Evolutionary conservation across 2,329 filamentous ascomycete species (phyloP), one percentile per base, ranked within the genome.

Genomic region (Ilyonectria destructans): DNA sequence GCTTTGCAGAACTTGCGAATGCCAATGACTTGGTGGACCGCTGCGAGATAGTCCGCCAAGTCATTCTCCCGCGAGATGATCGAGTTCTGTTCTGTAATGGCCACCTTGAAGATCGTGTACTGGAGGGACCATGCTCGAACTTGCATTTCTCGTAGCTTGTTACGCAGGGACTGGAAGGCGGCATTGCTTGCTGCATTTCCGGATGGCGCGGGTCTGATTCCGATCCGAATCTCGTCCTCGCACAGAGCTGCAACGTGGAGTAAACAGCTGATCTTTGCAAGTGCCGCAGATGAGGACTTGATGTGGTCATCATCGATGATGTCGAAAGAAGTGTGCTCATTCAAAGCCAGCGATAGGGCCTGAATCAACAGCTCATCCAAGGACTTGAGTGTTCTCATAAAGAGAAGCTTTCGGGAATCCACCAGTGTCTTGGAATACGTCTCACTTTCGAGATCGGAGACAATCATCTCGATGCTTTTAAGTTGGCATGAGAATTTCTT

Each of bases 401-500:
- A 85, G 19, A 91, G 85, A 33, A 90, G 84, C 64, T 90, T 89
- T n/a, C 95, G 90, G 21, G 92, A 88, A 29, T 91, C 89, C 21
- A 85, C 82, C 0, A 90, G 82, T 1, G 88, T 87, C 8, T 86
- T 82, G 10, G 88, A 84, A 72, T 90, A 90, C 9, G 95, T 83
- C 69, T 96, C 92, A 23, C 83, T 80, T 65, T 87, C 86, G 40
- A 90, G 81, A 68, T 90, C 88, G 21, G 84, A 85, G 3, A 96
- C 85, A 21, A 98, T 89, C 75, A 95, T 92, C 78, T 97, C 94
- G 55, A 98, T 93, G 72, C 93, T 94, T 73, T 93, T 92, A 33
- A 99, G 85, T 68, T 93, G 89, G 80, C 95, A 98, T 0, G 93
- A 97, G 33, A 98, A 90, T 15, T 96, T 91, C 79, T 97, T 98